Base-by-base conservation (phyloP, 768 basidiomycete genomes). In the Leccinum disarticulatum region DNA sequence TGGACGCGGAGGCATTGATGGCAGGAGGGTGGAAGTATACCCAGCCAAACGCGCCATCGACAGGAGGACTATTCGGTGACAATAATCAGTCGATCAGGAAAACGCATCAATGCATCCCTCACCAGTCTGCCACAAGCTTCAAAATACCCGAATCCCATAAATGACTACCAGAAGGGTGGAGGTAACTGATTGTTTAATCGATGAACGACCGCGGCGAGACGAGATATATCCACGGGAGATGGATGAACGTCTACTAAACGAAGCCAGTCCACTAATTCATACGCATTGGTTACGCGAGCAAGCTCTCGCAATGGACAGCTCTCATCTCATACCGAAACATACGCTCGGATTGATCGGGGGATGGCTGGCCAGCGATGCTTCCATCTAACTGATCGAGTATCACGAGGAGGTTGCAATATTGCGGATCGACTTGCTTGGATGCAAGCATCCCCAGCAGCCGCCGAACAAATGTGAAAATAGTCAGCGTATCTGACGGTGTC, bases 261-360 rank as follows among this genome's bases (percentile, higher is more conserved):
- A 33, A 87, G 58, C 81, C 82, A 85, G 63, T 88, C 87, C n/a
- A 90, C 75, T 0, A 90, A 74, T 54, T 85, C 83, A 48, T 77
- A 83, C 1, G 86, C 86, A 30, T 74, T 64, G 1, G 66, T 61
- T 52, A 71, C 74, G 47, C 80, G 70, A 27, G 71, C 22, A 22
- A 22, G 22, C 22, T 22, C 1, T 22, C 22, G 22, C 22, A 22
- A 22, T 22, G 22, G 22, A 22, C 22, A 22, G 22, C 22, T 22
- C 22, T 22, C 22, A 22, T 22, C 22, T 22, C 22, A 22, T 22
- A 22, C 22, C 22, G 51, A 62, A 61, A 14, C 64, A 71, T 8
- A 81, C 65, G 10, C 70, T 66, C 4, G 77, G 72, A 31, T 73
- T 22, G 68, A 35, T 78, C 66, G 7, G 69, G 55, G 54, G 75